A percentile compares a stretch with the other conserved stretches of the same genome.
These are phyloP conservation scores for Kuraishia hungarica DNA, from an alignment of 805 yeast genomes.

Conservation along the genomic window DNA sequence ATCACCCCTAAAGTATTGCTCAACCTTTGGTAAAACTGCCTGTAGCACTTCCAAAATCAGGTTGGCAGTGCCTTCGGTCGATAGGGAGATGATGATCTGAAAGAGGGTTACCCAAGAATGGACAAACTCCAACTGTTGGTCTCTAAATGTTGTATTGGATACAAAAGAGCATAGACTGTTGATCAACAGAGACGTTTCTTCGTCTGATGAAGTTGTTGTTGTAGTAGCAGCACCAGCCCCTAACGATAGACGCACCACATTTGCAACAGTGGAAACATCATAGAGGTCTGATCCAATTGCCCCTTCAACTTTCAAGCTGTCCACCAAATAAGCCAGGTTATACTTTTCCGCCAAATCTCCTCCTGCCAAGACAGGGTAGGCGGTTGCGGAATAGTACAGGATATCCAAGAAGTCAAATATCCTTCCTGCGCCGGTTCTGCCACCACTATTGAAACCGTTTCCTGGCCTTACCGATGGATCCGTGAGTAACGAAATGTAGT, in stretches of 20 bases:
- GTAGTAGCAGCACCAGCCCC: neutral
- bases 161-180: neutral
- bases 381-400: slow-evolving; percentile 3
- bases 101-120: slow-evolving; percentile 81
- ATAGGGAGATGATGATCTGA: slow-evolving; percentile 55
- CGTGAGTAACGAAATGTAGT: slow-evolving; percentile 46
- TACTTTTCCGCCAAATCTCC: slow-evolving; percentile 24
- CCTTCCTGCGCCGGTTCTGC: slow-evolving; percentile 52
- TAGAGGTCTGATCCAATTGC: slow-evolving; percentile 17
- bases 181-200: neutral
- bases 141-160: slow-evolving; percentile 22
- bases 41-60: slow-evolving; percentile 76
- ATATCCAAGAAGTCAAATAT: slow-evolving; percentile 65
- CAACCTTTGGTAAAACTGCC: slow-evolving; percentile 64
- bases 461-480: slow-evolving; percentile 15
- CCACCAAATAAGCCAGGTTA: slow-evolving; percentile 32
- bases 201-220: no score
- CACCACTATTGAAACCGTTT: slow-evolving; percentile 9
- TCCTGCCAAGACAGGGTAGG: slow-evolving; percentile 15
- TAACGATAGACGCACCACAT: slow-evolving; percentile 10
- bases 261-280: slow-evolving; percentile 32
- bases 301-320: slow-evolving; percentile 24
- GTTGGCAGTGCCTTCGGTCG: slow-evolving; percentile 35
- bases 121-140: slow-evolving; percentile 50
- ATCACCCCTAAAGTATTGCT: slow-evolving; percentile 63